These are phyloP conservation scores for Striga hermonthica DNA, from an alignment of 305 asterid genomes.

Conservation along the genomic window DNA sequence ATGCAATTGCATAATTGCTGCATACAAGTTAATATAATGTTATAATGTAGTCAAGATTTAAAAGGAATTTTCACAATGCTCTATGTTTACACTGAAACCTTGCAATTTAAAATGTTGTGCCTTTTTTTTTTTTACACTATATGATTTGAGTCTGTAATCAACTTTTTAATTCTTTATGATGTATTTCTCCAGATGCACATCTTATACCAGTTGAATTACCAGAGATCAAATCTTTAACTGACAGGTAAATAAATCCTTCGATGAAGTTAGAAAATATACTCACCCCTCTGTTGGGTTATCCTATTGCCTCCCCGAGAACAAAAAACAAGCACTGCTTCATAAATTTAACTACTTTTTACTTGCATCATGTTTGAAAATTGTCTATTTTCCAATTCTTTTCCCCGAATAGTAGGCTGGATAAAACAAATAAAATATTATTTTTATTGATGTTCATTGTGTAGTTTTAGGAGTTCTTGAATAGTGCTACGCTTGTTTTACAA, in stretches of 20 bases:
- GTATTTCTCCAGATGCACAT: slow-evolving; percentile 79
- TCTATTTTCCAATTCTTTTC: not conserved
- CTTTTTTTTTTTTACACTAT: slow-evolving; percentile 1
- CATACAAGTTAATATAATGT: slow-evolving; percentile 5
- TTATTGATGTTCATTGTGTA: slow-evolving; percentile 2
- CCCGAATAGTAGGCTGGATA: too few relatives aligned
- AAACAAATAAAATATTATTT: not conserved
- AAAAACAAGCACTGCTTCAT: slow-evolving; percentile 12
- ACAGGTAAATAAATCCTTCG: slow-evolving; percentile 49
- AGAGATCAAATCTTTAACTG: slow-evolving; percentile 76
- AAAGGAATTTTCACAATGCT: not conserved
- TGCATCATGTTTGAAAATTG: not conserved
- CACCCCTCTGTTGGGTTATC: slow-evolving; percentile 15
- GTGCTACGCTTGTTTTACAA: slow-evolving; percentile 1
- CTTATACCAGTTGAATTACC: slow-evolving; percentile 89
- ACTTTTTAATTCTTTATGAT: slow-evolving; percentile 16
- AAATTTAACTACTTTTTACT: slow-evolving; percentile 10
- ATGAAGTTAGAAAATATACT: slow-evolving; percentile 22
- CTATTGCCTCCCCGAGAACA: not conserved
- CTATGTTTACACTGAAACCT: slow-evolving; percentile 11
- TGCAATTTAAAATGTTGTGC: slow-evolving; percentile 9
- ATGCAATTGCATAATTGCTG: not conserved
- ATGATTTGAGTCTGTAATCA: slow-evolving; percentile 10
- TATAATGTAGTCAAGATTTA: slow-evolving; percentile 1
- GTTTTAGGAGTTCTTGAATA: slow-evolving; percentile 12